Evolutionary conservation across 306 rosid species (phyloP), one percentile per base, ranked within the genome.

Genomic region (Lotus japonicus): DNA sequence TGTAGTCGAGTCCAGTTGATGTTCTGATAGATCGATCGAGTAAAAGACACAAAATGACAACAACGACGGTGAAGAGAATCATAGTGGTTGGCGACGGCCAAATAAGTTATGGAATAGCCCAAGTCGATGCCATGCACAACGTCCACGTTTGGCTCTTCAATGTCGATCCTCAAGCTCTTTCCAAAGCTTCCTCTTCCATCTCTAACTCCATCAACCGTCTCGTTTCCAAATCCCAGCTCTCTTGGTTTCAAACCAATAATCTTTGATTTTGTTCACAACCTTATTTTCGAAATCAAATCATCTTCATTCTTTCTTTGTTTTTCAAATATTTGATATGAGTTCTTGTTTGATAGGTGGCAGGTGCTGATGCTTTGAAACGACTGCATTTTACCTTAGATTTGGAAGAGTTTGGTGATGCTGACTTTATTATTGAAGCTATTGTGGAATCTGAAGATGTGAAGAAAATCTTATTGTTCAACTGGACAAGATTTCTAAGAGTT

Each of bases 61-160:
- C 12, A 86, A 74, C 31, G 35, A 72, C 52, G 58, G 90, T 80
- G 23, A 83, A 72, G 77, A 59, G n/a, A 5, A 58, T 92, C 48
- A 96, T 91, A 7, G 96, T 92, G 11, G 83, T 92, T 35, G 96
- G 96, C 31, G 58, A 89, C 17, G 97, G 97, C n/a, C 91, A 89
- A 66, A 92, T 89, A 97, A 97, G 97, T 33, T 88, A 87, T 0
- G 97, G 95, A 78, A 92, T 92, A 18, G 97, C 98, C 23, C 98
- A 87, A 82, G 85, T 92, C 6, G 90, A 88, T 6, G 95, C 95
- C 76, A 42, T 73, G 68, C 77, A 88, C 10, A 97, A 88, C 63
- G 38, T 76, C 72, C 51, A 84, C 49, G 96, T 81, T 9, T 83
- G 72, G 71, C 91, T 92, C 26, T 35, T 78, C 4, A 95, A 92